Base-by-base conservation (phyloP, 2,329 filamentous ascomycete species). In the Dactylellina drechsleri region DNA sequence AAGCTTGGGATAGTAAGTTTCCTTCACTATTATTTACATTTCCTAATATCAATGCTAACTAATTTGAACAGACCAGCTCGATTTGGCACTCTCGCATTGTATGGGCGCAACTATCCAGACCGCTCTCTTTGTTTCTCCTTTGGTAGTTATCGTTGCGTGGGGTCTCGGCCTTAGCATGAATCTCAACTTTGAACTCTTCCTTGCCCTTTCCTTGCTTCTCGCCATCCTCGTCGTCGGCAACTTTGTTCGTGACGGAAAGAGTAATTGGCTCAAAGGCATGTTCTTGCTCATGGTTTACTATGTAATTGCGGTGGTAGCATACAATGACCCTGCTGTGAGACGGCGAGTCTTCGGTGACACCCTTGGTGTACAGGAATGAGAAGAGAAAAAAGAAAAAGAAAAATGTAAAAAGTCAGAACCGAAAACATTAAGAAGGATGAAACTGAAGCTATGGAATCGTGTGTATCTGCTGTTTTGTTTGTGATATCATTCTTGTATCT, bases 41-140 rank as follows among this genome's bases (percentile, higher is more conserved):
- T 43, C 26, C 10, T 28, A 36, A n/a, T 1, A 47, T 49, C 13
- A 10, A 47, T 20, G 16, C 36, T 31, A 54, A 65, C 18, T 6
- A 28, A 45, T 54, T 26, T 13, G 7, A 23, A 20, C 26, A 66
- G 62, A 66, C 36, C 56, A 60, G 36, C 93, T 93, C 85, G 94
- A 95, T 83, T 90, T 93, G 81, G 92, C 92, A 0, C 86, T 95
- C 31, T 91, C 91, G 49, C 92, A 96, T 81, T 91, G 95, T 61
- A 88, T 97, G 53, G 92, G 92, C 54, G 90, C 92, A 1, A 94
- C 91, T 0, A 90, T 97, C 73, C 93, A 97, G 83, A 97, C 93
- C 0, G 92, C 93, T 0, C 86, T 97, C 36, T 88, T 97, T 80
- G 97, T 96, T 80, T 92, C 90, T 0, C 93, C 93, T 0, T 86